phyloP scores from a whole-genome alignment of 2,329 filamentous ascomycete genomes.

The Ascochyta viciae-villosae region DNA sequence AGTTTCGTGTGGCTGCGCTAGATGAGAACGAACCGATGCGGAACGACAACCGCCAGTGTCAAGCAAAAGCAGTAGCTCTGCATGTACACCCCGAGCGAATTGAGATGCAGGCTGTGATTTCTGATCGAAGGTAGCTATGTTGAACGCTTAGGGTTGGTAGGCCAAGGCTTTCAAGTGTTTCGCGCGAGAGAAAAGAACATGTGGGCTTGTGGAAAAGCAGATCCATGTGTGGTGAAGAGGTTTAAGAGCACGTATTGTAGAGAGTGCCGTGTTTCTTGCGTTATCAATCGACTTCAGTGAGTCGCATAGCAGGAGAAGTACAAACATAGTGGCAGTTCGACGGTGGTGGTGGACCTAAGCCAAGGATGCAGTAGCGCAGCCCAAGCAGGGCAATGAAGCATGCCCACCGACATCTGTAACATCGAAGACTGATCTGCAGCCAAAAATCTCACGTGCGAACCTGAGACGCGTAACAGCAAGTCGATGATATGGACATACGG shows the following conservation, averaged over 20 bases:
- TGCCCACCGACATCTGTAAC: neutral
- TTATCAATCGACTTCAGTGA: neutral
- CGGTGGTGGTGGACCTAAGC: neutral
- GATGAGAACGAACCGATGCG: slow-evolving; percentile 1
- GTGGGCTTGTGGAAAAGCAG: neutral
- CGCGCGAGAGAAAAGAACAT: neutral
- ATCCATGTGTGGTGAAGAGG: neutral
- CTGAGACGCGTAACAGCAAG: slow-evolving; percentile 1
- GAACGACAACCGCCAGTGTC: neutral
- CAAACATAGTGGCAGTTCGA: slow-evolving; percentile 3
- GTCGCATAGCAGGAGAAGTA: neutral
- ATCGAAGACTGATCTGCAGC: neutral
- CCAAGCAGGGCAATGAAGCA: neutral
- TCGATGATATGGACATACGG: slow-evolving; percentile 5
- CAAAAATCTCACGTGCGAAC: neutral
- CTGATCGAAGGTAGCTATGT: neutral
- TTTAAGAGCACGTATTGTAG: neutral
- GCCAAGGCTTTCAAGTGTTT: neutral
- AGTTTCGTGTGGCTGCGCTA: slow-evolving; percentile 16
- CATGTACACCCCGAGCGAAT: neutral
- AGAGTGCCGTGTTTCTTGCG: neutral
- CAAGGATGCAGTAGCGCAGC: neutral
- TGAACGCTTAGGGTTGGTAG: neutral
- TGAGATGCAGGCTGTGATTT: neutral
- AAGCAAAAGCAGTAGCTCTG: neutral